Evolutionary conservation across 495 filamentous ascomycete genomes (phyloP).

Genomic region (Gamarada debralockiae): DNA sequence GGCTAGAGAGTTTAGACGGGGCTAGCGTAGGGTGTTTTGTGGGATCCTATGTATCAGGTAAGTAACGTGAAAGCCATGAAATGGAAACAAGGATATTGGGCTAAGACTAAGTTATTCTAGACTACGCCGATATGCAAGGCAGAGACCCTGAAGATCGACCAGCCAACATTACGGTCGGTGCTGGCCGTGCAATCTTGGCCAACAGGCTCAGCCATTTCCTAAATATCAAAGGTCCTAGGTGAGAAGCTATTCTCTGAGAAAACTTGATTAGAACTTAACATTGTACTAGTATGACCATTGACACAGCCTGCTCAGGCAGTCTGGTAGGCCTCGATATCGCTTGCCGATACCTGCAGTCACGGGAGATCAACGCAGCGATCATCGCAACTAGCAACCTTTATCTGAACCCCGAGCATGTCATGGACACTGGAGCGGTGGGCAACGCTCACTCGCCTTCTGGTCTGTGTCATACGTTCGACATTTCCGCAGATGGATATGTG

Average conservation of each 20-base stretch:
- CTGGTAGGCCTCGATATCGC: conserved; percentile 35
- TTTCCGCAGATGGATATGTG: conserved; percentile 57
- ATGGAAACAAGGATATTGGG: not conserved
- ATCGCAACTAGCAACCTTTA: not conserved
- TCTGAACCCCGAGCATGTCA: not conserved
- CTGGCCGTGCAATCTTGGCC: conserved; percentile 49
- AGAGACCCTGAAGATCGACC: not conserved
- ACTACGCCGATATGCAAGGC: not conserved
- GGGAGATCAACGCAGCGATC: not conserved
- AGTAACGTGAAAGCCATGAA: not conserved
- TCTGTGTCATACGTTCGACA: conserved; percentile 40
- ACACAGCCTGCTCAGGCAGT: conserved; percentile 39
- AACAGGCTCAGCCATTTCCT: conserved; percentile 55
- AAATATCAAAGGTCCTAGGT: conserved; percentile 52
- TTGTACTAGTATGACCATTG: conserved; percentile 42
- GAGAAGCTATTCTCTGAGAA: conserved; percentile 21
- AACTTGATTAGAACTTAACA: conserved; percentile 7
- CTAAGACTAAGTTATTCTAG: not conserved
- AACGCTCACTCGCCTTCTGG: conserved; percentile 32
- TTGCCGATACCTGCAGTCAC: not conserved
- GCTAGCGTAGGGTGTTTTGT: conserved; percentile 26
- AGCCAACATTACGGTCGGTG: not conserved
- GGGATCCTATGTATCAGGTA: conserved; percentile 24
- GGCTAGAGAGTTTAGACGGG: conserved; percentile 25
- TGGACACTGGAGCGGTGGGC: conserved; percentile 12